Percentiles rank a stretch among this genome's conserved stretches.
Evolutionary conservation across 1,284 basidiomycete species (phyloP).

Genomic region (Puccinia horiana): DNA sequence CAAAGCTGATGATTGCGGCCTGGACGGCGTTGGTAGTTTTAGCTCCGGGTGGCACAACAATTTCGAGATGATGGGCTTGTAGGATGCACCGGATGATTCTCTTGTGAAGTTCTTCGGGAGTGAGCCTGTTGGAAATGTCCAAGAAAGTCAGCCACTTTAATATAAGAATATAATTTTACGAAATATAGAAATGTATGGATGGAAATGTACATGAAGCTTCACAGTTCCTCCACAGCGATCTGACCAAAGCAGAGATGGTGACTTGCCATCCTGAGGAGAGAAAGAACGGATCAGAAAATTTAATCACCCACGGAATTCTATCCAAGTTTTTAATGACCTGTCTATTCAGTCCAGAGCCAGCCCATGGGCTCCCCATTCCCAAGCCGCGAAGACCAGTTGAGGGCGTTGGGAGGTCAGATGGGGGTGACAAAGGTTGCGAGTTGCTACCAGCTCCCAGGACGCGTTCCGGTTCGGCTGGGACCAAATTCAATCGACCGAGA

Average conservation of each 20-base stretch:
- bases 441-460: too few species aligned
- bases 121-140: not conserved
- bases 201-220: not conserved
- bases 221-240: too few species aligned
- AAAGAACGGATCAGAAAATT: not conserved
- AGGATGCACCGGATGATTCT: not conserved
- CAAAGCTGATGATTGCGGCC: not conserved
- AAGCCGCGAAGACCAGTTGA: not conserved
- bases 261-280: not conserved
- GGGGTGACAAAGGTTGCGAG: too few species aligned
- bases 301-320: not conserved
- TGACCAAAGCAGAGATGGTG: not conserved
- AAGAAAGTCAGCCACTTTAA: not conserved
- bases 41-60: not conserved
- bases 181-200: not conserved
- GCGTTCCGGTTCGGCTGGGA: too few species aligned
- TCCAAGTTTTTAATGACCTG: constrained; percentile 6
- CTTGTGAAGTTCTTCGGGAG: not conserved
- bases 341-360: not conserved
- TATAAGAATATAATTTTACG: not conserved
- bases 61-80: not conserved
- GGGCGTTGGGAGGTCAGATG: not conserved
- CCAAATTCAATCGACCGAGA: too few species aligned
- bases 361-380: not conserved
- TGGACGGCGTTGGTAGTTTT: not conserved